phyloP scores from a whole-genome alignment of 2,329 filamentous ascomycete species.

The Phyllosticta citriasiana region DNA sequence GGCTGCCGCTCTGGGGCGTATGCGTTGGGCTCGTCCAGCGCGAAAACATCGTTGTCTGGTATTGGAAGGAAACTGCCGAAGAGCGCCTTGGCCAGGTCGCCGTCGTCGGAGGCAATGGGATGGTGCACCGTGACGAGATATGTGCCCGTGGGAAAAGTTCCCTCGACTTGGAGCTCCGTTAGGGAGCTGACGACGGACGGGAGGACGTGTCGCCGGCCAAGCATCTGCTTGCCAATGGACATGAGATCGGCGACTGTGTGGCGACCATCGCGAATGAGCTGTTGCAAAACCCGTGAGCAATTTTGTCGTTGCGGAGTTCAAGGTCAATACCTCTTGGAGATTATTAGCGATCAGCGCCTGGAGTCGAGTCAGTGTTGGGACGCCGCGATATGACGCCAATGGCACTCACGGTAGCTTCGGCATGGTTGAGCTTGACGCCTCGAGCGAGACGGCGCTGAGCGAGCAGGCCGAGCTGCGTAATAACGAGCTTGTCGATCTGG shows the following conservation, averaged over 20 bases:
- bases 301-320: not conserved
- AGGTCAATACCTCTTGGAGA: constrained; percentile 61
- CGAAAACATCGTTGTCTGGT: constrained; percentile 59
- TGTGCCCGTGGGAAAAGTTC: constrained; percentile 81
- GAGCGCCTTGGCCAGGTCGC: constrained; percentile 73
- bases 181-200: constrained; percentile 73
- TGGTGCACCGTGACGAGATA: constrained; percentile 93
- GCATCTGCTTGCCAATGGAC: constrained; percentile 81
- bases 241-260: constrained; percentile 91
- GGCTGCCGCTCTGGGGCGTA: constrained; percentile 62
- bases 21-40: constrained; percentile 50
- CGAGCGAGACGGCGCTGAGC: constrained; percentile 81
- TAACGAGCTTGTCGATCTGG: constrained; percentile 91
- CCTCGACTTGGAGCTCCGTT: constrained; percentile 82
- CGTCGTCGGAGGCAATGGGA: constrained; percentile 76
- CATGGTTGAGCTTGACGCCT: constrained; percentile 80
- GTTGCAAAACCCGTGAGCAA: constrained; percentile 10
- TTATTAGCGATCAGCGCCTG: constrained; percentile 77
- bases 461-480: constrained; percentile 77
- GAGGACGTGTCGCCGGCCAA: constrained; percentile 83
- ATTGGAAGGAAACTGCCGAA: constrained; percentile 88
- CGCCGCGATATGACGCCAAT: not conserved
- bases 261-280: constrained; percentile 90
- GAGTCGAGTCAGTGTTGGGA: constrained; percentile 20
- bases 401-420: constrained; percentile 63